Conservation (phyloP, 2,329 filamentous ascomycete species). For the Scytalidium lignicola region DNA sequence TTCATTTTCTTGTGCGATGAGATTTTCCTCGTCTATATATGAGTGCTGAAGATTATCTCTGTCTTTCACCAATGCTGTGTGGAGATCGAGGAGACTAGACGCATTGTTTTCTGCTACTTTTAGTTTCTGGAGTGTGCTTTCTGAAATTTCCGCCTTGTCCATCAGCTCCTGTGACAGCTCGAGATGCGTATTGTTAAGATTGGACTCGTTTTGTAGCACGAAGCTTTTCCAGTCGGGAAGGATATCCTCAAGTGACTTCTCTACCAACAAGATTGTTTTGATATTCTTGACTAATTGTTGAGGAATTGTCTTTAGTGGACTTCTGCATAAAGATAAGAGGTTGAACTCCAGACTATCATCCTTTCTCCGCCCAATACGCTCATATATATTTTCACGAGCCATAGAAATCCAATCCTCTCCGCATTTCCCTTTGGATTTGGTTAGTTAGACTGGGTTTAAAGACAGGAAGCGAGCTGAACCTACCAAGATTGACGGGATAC, state of each 20-base stretch:
- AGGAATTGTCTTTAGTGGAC: constrained; percentile 43
- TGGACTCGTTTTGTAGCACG: constrained; percentile 8
- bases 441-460: constrained; percentile 5
- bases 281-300: constrained; percentile 37
- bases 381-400: constrained; percentile 58
- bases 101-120: constrained; percentile 10
- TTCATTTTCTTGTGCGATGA: constrained; percentile 42
- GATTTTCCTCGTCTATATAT: constrained; percentile 44
- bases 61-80: constrained; percentile 34
- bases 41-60: constrained; percentile 37
- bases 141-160: constrained; percentile 4
- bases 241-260: constrained; percentile 32
- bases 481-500: constrained; percentile 62
- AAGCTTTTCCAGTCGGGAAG: constrained; percentile 39
- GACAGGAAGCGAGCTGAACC: constrained; percentile 8
- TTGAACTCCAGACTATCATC: constrained; percentile 68
- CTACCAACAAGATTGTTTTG: constrained; percentile 34
- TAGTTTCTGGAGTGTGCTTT: constrained; percentile 6
- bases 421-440: constrained; percentile 14
- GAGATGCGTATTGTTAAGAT: constrained; percentile 7
- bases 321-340: constrained; percentile 68
- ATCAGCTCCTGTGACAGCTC: constrained; percentile 14
- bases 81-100: constrained; percentile 29
- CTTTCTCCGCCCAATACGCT: constrained; percentile 62
- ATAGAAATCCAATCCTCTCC: constrained; percentile 60